A percentile compares a stretch with the other conserved stretches of the same genome.
Evolutionary conservation across 73 alveolate genomes (phyloP).

Genomic region (Blepharisma japonicum): DNA sequence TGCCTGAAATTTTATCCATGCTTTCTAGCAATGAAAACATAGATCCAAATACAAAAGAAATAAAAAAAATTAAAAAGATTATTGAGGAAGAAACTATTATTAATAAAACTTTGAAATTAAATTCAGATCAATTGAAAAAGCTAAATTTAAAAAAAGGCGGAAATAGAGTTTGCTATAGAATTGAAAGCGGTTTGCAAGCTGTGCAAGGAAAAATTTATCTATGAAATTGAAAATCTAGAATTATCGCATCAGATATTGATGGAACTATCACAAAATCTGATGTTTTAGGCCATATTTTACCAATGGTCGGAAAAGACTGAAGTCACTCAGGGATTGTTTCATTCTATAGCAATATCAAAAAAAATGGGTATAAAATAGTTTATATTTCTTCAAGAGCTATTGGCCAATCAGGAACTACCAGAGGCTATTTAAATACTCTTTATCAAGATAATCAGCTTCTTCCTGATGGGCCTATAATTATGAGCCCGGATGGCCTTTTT

Average conservation of each 20-base stretch:
- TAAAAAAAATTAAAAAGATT: background rate
- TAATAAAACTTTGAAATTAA: slow-evolving; percentile 54
- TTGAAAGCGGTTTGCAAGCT: slow-evolving; percentile 60
- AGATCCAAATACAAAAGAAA: slow-evolving; percentile 48
- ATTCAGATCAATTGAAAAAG: slow-evolving; percentile 66
- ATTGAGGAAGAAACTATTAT: background rate
- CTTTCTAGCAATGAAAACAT: slow-evolving; percentile 59
- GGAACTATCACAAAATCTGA: slow-evolving; percentile 91
- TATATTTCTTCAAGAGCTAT: slow-evolving; percentile 88
- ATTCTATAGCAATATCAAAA: slow-evolving; percentile 49
- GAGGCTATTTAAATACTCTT: background rate
- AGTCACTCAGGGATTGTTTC: slow-evolving; percentile 69
- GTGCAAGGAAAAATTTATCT: slow-evolving; percentile 61
- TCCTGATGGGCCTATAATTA: slow-evolving; percentile 87
- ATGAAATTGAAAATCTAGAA: slow-evolving; percentile 67
- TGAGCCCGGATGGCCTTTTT: slow-evolving; percentile 87
- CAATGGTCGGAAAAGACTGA: slow-evolving; percentile 82
- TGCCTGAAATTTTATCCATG: slow-evolving; percentile 78
- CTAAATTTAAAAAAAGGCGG: slow-evolving; percentile 59
- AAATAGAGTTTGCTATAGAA: slow-evolving; percentile 68
- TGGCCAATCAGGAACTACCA: slow-evolving; percentile 73
- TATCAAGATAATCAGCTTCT: slow-evolving; percentile 41
- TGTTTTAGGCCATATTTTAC: slow-evolving; percentile 76
- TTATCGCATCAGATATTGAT: slow-evolving; percentile 81
- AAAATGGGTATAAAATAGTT: slow-evolving; percentile 79